A percentile compares a stretch with the other conserved stretches of the same genome.
Conservation (phyloP, 257 asterid genomes). For the Solanum corneliomulleri region DNA sequence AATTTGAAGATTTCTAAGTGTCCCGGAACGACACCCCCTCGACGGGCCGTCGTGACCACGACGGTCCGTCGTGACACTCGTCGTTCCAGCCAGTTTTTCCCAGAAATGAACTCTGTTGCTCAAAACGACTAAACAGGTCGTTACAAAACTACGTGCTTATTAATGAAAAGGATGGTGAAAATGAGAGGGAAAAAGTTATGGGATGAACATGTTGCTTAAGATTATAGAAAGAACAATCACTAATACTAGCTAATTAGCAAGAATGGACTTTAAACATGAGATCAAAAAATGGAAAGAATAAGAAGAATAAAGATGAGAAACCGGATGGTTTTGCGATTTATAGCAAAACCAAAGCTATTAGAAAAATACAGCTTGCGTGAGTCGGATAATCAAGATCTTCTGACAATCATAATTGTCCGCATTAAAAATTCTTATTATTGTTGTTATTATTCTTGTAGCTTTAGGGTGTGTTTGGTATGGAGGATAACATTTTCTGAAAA, state of each 20-base stretch:
- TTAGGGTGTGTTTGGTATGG: no score
- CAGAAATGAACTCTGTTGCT: no score
- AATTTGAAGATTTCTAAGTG: no score
- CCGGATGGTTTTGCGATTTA: background rate
- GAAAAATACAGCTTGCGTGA: background rate
- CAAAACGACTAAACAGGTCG: no score
- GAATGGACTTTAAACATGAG: background rate
- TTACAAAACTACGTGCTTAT: background rate
- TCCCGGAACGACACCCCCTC: no score
- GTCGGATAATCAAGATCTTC: background rate
- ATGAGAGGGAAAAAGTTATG: background rate
- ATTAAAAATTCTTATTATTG: background rate
- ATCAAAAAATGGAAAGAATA: background rate
- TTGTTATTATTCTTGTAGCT: background rate
- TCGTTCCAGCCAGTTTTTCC: no score
- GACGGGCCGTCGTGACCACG: no score
- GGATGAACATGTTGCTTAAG: background rate
- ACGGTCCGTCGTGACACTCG: no score
- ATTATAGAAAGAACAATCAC: background rate
- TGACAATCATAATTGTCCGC: no score
- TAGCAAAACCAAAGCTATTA: background rate
- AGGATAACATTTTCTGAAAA: no score
- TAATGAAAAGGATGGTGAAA: background rate
- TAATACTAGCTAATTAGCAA: background rate
- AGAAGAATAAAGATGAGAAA: background rate